These are phyloP conservation scores for Melaleuca alternifolia DNA, from an alignment of 345 rosid species.

Conservation along the genomic window DNA sequence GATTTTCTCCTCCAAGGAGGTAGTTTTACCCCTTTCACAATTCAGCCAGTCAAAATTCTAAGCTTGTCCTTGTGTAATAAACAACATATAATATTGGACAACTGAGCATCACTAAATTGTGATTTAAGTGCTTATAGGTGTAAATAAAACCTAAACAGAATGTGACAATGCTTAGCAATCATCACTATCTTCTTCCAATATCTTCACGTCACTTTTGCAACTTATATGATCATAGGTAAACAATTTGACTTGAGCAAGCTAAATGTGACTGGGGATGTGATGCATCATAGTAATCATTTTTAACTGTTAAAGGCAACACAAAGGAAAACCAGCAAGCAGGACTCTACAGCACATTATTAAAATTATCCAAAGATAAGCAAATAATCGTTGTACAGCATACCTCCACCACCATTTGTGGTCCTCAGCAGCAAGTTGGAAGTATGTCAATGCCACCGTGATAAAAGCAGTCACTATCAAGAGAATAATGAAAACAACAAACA, in stretches of 20 bases:
- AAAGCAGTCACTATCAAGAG: constrained; percentile 45
- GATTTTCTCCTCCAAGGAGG: background rate
- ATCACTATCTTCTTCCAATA: background rate
- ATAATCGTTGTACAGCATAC: constrained; percentile 2
- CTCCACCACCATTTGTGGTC: constrained; percentile 19
- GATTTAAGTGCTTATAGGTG: background rate
- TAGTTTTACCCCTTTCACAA: background rate
- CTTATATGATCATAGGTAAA: background rate
- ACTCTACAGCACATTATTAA: background rate
- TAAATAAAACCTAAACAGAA: background rate
- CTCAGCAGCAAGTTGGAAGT: constrained; percentile 18
- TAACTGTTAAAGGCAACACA: background rate
- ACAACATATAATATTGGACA: background rate
- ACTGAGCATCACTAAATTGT: background rate
- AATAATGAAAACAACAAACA: constrained; percentile 39
- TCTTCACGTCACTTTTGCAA: background rate
- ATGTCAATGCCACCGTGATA: constrained; percentile 29
- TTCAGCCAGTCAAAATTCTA: background rate
- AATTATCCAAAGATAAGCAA: background rate
- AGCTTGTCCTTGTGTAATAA: background rate
- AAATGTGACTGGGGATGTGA: background rate
- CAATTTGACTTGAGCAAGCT: background rate
- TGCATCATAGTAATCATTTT: background rate
- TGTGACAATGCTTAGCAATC: background rate
- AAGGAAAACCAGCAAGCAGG: background rate